Evolutionary conservation across 495 filamentous ascomycete genomes (phyloP).

Genomic region (Aspergillus bridgeri): DNA sequence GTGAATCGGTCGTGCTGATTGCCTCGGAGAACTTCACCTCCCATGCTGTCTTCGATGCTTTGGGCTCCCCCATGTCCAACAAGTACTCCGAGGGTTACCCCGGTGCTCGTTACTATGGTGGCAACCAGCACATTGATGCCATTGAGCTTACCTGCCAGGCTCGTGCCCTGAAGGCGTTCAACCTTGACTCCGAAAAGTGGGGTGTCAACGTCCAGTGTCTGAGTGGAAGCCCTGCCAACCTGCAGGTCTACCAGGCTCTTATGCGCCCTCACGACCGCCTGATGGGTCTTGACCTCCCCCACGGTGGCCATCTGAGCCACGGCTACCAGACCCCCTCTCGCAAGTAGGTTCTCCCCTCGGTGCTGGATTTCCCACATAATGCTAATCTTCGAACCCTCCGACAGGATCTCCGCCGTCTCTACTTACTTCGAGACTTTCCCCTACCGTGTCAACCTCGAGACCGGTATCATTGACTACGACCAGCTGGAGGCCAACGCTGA

Average conservation of each 20-base stretch:
- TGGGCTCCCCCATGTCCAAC: constrained; percentile 99
- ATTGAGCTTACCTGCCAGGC: constrained; percentile 95
- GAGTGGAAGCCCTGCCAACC: constrained; percentile 84
- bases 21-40: constrained; percentile 99
- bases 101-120: constrained; percentile 97
- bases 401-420: constrained; percentile 84
- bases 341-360: constrained; percentile 59
- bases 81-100: constrained; percentile 99
- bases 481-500: constrained; percentile 85
- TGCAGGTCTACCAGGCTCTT: constrained; percentile 98
- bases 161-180: constrained; percentile 90
- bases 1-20: constrained; percentile 97
- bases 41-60: constrained; percentile 90
- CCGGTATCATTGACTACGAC: constrained; percentile 97
- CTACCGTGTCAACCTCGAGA: constrained; percentile 85
- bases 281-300: constrained; percentile 96
- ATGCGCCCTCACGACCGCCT: constrained; percentile 95
- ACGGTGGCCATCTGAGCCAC: constrained; percentile 97
- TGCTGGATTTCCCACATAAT: constrained; percentile 7
- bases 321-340: constrained; percentile 91
- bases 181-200: constrained; percentile 83
- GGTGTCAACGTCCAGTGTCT: constrained; percentile 98
- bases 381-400: constrained; percentile 8
- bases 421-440: constrained; percentile 96
- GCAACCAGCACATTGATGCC: constrained; percentile 96